phyloP scores from a whole-genome alignment of 257 asterid species.

The Primulina eburnea region DNA sequence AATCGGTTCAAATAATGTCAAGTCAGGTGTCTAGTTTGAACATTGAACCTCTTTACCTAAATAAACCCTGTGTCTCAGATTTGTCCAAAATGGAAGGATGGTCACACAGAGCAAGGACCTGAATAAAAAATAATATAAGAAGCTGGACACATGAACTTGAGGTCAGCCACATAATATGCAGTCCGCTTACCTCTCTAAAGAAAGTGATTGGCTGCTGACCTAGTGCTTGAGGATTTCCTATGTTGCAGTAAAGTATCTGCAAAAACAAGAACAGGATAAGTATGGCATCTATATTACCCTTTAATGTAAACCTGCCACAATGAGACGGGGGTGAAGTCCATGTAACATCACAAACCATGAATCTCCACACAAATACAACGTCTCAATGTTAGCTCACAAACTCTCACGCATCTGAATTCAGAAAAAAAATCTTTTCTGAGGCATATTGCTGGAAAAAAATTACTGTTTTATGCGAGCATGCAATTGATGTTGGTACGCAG shows the following conservation, averaged over 20 bases:
- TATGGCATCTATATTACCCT: slow-evolving; percentile 7
- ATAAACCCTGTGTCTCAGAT: slow-evolving; percentile 78
- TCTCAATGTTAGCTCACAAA: neutral
- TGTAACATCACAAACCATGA: neutral
- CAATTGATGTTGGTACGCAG: neutral
- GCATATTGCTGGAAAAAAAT: neutral
- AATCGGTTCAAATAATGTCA: neutral
- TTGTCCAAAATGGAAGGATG: slow-evolving; percentile 89
- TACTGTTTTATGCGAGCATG: neutral
- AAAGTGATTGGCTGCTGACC: slow-evolving; percentile 95
- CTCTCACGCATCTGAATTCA: neutral
- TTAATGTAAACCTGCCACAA: no score
- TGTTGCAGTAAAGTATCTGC: slow-evolving; percentile 89
- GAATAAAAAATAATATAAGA: slow-evolving; percentile 23
- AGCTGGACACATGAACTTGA: neutral
- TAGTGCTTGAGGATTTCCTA: slow-evolving; percentile 93
- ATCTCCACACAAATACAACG: neutral
- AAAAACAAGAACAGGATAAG: slow-evolving; percentile 15
- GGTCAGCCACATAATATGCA: neutral
- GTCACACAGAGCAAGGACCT: slow-evolving; percentile 96
- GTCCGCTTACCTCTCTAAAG: slow-evolving; percentile 78
- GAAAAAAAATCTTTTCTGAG: neutral
- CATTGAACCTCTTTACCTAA: slow-evolving; percentile 51
- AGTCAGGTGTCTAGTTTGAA: neutral
- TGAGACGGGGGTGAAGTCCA: neutral